phyloP scores from a whole-genome alignment of 2,329 filamentous ascomycete genomes.

The Cordyceps militaris region DNA sequence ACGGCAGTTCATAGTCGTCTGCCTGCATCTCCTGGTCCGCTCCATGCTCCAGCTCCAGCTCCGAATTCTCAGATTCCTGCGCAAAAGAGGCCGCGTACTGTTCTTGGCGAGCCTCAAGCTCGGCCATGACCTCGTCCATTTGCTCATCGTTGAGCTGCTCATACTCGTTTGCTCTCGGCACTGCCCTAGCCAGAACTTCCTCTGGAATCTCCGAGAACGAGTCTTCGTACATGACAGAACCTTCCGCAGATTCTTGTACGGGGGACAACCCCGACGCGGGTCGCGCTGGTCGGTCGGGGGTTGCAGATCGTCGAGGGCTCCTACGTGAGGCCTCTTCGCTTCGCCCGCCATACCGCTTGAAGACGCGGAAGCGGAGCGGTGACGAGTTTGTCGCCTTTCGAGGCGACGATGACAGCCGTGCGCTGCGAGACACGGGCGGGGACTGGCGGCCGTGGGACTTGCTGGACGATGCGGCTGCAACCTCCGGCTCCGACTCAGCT shows the following conservation, averaged over 20 bases:
- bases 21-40: neutral
- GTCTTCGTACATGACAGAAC: slow-evolving; percentile 40
- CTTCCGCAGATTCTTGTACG: slow-evolving; percentile 14
- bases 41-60: neutral
- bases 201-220: slow-evolving; percentile 53
- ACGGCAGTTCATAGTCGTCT: neutral
- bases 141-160: slow-evolving; percentile 14
- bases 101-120: neutral
- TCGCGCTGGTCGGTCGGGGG: slow-evolving; percentile 2
- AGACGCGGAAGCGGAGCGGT: slow-evolving; percentile 28
- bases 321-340: neutral
- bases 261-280: neutral
- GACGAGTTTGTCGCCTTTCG: slow-evolving; percentile 16
- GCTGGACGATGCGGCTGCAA: slow-evolving; percentile 16
- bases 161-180: slow-evolving; percentile 27
- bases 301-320: neutral
- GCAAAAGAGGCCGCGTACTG: neutral
- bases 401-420: neutral
- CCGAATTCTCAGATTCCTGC: neutral
- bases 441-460: slow-evolving; percentile 17
- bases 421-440: slow-evolving; percentile 2
- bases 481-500: neutral
- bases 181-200: slow-evolving; percentile 42
- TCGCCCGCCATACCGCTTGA: slow-evolving; percentile 17
- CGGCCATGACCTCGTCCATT: slow-evolving; percentile 1